A percentile compares a stretch with the other conserved stretches of the same genome.
Evolutionary conservation across 371 early-diverging fungal species (phyloP).

Genomic region (Mortierella sp.): DNA sequence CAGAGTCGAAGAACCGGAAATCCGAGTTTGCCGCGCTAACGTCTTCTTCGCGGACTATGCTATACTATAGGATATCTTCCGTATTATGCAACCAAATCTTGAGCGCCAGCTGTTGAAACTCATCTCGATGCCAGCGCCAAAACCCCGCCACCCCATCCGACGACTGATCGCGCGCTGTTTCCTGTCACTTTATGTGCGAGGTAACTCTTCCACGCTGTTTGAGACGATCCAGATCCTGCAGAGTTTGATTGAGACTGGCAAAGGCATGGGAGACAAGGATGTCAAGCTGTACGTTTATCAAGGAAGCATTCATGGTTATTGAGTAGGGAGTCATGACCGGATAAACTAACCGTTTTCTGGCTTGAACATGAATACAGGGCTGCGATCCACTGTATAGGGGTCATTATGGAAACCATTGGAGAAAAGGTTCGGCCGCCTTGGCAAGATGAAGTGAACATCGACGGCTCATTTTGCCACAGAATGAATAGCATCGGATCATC

Average conservation of each 20-base stretch:
- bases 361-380: too few species aligned
- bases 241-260: slow-evolving; percentile 69
- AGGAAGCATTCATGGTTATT: too few species aligned
- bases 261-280: slow-evolving; percentile 73
- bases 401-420: slow-evolving; percentile 74
- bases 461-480: too few species aligned
- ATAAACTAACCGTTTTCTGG: too few species aligned
- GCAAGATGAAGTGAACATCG: not conserved
- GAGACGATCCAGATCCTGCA: slow-evolving; percentile 83
- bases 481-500: too few species aligned
- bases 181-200: slow-evolving; percentile 75
- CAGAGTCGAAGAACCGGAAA: too few species aligned
- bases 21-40: too few species aligned
- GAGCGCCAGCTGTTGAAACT: slow-evolving; percentile 77
- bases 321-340: too few species aligned
- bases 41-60: too few species aligned
- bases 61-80: slow-evolving; percentile 65
- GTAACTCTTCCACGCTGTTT: slow-evolving; percentile 79
- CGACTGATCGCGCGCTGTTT: slow-evolving; percentile 82
- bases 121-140: slow-evolving; percentile 71
- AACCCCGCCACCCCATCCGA: slow-evolving; percentile 82
- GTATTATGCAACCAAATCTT: slow-evolving; percentile 71
- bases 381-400: slow-evolving; percentile 80
- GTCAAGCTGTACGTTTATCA: slow-evolving; percentile 59
- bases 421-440: slow-evolving; percentile 56